Conservation (phyloP, 2,329 filamentous ascomycete species). For the Penicillium decumbens region DNA sequence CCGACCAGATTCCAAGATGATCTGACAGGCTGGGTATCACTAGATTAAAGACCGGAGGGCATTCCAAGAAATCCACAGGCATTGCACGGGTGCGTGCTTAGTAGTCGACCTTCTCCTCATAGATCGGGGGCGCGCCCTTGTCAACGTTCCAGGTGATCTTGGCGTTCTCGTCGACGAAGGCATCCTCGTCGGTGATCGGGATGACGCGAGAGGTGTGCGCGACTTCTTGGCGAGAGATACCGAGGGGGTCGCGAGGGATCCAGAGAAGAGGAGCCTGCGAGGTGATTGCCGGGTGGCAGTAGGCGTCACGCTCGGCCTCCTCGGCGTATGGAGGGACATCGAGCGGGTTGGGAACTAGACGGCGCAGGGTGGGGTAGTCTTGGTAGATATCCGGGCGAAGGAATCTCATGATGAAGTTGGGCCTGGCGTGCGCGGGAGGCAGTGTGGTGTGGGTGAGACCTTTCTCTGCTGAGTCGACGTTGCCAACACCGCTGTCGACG, state of each 20-base stretch:
- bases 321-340: conserved; percentile 57
- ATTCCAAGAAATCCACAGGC: background rate
- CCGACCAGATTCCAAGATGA: background rate
- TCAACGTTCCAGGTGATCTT: conserved; percentile 57
- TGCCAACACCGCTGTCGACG: conserved; percentile 29
- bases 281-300: conserved; percentile 66
- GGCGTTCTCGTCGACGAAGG: conserved; percentile 66
- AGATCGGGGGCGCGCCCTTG: conserved; percentile 56
- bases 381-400: conserved; percentile 72
- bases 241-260: conserved; percentile 72
- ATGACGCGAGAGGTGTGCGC: conserved; percentile 66
- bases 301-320: conserved; percentile 62
- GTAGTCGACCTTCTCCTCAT: conserved; percentile 53
- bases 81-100: conserved; percentile 23
- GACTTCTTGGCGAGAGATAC: conserved; percentile 73
- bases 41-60: background rate
- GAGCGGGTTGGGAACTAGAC: conserved; percentile 59
- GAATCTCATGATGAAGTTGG: conserved; percentile 50
- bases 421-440: conserved; percentile 29
- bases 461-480: conserved; percentile 35
- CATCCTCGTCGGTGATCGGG: conserved; percentile 75
- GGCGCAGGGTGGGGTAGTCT: conserved; percentile 66
- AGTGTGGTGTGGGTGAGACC: conserved; percentile 24
- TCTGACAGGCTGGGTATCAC: conserved; percentile 20
- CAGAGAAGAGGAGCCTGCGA: conserved; percentile 66